phyloP scores from a whole-genome alignment of 805 yeast species.

The Groenewaldozyma salmanticensis region DNA sequence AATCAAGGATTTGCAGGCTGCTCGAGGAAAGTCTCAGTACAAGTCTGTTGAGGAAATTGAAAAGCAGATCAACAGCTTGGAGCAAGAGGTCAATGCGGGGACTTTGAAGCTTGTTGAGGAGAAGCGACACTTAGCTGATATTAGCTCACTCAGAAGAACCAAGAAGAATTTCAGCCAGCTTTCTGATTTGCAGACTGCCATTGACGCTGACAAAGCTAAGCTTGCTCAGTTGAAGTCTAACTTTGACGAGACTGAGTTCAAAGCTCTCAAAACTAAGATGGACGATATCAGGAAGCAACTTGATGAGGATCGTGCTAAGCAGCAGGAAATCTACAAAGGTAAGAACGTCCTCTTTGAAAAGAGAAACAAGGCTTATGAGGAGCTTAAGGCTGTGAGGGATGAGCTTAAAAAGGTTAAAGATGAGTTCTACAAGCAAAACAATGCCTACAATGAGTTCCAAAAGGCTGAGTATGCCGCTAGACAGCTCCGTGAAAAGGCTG shows the following conservation, averaged over 20 bases:
- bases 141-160: constrained; percentile 69
- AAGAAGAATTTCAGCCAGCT: constrained; percentile 67
- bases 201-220: constrained; percentile 70
- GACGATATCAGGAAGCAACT: constrained; percentile 57
- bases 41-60: constrained; percentile 31
- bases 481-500: constrained; percentile 59
- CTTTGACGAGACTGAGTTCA: constrained; percentile 43
- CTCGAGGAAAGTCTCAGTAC: constrained; percentile 61
- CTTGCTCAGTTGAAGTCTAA: constrained; percentile 65
- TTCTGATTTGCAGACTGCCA: constrained; percentile 64
- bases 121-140: constrained; percentile 74
- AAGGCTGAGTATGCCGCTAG: constrained; percentile 62
- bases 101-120: constrained; percentile 82
- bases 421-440: constrained; percentile 66
- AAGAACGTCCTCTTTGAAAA: constrained; percentile 53
- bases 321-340: constrained; percentile 55
- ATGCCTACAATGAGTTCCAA: constrained; percentile 57
- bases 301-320: constrained; percentile 51
- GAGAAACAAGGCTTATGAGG: constrained; percentile 57
- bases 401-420: constrained; percentile 59
- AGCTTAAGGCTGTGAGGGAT: constrained; percentile 58
- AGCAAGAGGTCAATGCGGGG: constrained; percentile 69
- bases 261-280: constrained; percentile 59
- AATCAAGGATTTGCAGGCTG: constrained; percentile 61
- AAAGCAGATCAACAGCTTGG: constrained; percentile 36